Percentiles rank a stretch among this genome's conserved stretches.
Conservation (phyloP, 306 rosid genomes). For the Castanopsis chinensis region DNA sequence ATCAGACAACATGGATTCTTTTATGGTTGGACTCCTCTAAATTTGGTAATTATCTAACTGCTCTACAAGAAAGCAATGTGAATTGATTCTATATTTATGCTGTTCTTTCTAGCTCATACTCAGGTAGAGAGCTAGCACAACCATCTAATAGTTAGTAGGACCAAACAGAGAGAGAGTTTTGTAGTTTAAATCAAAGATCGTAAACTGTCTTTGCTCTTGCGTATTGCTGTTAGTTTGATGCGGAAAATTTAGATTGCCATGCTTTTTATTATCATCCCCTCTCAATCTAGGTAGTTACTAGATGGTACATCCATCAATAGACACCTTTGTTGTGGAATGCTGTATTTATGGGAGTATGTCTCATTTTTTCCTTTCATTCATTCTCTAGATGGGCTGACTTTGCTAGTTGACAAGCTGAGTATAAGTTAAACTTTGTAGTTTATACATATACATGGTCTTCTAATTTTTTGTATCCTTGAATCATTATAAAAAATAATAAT, state of each 20-base stretch:
- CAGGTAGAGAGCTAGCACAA: neutral
- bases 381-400: neutral
- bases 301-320: neutral
- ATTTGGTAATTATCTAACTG: constrained; percentile 54
- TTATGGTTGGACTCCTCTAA: constrained; percentile 80
- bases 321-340: neutral
- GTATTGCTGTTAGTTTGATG: neutral
- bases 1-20: constrained; percentile 73
- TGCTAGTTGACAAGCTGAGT: neutral
- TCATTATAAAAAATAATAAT: neutral
- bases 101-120: constrained; percentile 11
- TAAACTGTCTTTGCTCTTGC: neutral
- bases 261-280: neutral
- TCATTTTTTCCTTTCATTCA: neutral
- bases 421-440: neutral
- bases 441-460: neutral
- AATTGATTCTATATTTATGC: constrained; percentile 12
- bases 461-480: neutral
- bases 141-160: neutral
- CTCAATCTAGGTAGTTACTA: neutral
- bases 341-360: neutral
- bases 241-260: neutral
- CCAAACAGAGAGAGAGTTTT: neutral
- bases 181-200: neutral
- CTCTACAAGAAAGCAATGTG: neutral